Evolutionary conservation across 768 basidiomycete genomes (phyloP).

Genomic region (Rhodosporidiobolus odoratus): DNA sequence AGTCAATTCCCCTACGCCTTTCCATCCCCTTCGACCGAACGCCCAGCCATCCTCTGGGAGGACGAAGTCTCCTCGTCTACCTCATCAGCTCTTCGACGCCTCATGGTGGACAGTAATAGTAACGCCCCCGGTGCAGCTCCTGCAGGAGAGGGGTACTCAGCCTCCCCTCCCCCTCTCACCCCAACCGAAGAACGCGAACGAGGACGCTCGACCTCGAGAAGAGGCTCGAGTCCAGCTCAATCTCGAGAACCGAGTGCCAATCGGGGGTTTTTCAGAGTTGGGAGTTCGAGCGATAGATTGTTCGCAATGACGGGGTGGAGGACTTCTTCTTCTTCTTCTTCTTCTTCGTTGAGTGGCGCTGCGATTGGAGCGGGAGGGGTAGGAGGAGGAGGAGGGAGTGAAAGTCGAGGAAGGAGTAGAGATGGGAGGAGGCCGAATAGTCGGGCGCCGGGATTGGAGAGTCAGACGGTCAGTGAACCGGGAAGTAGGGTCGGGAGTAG

Average conservation of each 20-base stretch:
- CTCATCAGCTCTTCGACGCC: no score
- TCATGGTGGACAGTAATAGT: neutral
- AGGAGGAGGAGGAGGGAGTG: no score
- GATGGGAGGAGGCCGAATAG: no score
- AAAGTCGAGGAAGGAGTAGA: neutral
- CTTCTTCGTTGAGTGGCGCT: no score
- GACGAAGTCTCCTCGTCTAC: no score
- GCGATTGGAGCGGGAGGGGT: no score
- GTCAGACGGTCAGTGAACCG: no score
- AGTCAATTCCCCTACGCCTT: no score
- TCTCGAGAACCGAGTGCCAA: neutral
- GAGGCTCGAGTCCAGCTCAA: neutral
- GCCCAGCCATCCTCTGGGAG: neutral
- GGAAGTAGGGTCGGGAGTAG: no score
- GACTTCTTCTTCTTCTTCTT: neutral
- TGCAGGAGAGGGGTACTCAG: neutral
- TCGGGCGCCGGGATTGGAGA: no score
- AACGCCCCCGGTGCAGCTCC: neutral
- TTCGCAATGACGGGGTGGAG: constrained; percentile 27
- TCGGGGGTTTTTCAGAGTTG: constrained; percentile 23
- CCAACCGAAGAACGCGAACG: constrained; percentile 18
- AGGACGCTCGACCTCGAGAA: neutral
- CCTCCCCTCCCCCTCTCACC: neutral
- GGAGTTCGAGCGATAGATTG: constrained; percentile 4
- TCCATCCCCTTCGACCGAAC: neutral